Percentiles rank a stretch among this genome's conserved stretches.
phyloP scores from a whole-genome alignment of 805 yeast species.

The Candida schatavii region DNA sequence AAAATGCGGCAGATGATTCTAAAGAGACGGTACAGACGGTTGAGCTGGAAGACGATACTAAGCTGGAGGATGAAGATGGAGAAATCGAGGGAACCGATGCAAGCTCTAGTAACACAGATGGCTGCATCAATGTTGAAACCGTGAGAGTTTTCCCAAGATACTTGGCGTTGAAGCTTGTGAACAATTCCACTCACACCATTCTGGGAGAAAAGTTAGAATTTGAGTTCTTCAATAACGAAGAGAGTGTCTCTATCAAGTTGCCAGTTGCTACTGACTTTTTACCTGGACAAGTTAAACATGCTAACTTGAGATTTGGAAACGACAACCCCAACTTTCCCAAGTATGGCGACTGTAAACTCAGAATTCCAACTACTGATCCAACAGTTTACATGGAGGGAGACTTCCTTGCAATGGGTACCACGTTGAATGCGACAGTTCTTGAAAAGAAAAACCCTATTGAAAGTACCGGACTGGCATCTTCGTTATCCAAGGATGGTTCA shows the following conservation, averaged over 20 bases:
- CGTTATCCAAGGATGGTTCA: neutral
- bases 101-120: neutral
- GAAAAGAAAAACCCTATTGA: neutral
- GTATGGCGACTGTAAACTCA: constrained; percentile 11
- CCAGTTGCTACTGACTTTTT: constrained; percentile 18
- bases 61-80: neutral
- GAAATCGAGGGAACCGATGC: neutral
- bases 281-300: constrained; percentile 14
- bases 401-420: constrained; percentile 5
- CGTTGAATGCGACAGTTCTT: neutral
- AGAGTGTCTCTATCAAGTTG: constrained; percentile 14
- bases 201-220: constrained; percentile 28
- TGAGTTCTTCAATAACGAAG: constrained; percentile 19
- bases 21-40: neutral
- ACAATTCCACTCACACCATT: constrained; percentile 17
- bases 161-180: neutral
- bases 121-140: neutral
- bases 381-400: constrained; percentile 14
- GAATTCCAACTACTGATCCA: constrained; percentile 13
- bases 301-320: constrained; percentile 18
- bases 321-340: neutral
- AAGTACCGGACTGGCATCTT: no score
- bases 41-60: neutral
- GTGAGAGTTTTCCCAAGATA: neutral
- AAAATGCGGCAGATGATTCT: neutral